phyloP scores from a whole-genome alignment of 2,329 filamentous ascomycete genomes.

The Xenosphaeropsis pyriputrescens region DNA sequence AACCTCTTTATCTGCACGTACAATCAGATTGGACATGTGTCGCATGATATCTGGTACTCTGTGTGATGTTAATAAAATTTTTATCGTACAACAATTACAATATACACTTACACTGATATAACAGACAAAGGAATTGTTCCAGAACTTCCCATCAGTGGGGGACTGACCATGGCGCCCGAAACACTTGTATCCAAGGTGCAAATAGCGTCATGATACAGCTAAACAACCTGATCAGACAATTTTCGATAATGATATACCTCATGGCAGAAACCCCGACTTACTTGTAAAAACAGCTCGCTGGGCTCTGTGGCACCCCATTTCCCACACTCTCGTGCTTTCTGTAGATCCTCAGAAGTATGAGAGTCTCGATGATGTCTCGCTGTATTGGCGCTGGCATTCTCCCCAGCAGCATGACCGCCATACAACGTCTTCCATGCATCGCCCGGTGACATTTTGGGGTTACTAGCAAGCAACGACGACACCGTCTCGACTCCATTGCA shows the following conservation, averaged over 20 bases:
- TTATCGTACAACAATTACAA: background rate
- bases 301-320: constrained; percentile 50
- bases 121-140: constrained; percentile 56
- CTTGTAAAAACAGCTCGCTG: constrained; percentile 51
- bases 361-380: constrained; percentile 8
- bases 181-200: constrained; percentile 14
- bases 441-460: constrained; percentile 35
- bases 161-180: constrained; percentile 33
- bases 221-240: background rate
- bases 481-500: constrained; percentile 39
- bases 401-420: constrained; percentile 11
- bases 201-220: constrained; percentile 15
- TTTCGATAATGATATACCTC: no score
- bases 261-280: constrained; percentile 13
- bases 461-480: constrained; percentile 37
- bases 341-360: constrained; percentile 25
- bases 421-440: constrained; percentile 43
- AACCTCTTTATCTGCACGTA: constrained; percentile 55
- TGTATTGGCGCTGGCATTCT: constrained; percentile 8
- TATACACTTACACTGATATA: constrained; percentile 34
- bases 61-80: background rate
- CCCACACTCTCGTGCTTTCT: constrained; percentile 43
- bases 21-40: constrained; percentile 66
- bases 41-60: constrained; percentile 54
- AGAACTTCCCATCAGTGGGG: constrained; percentile 40